Evolutionary conservation across 164 flowering plant species (phyloP), one percentile per base, ranked within the genome.

Genomic region (Paratinospora sagittata): DNA sequence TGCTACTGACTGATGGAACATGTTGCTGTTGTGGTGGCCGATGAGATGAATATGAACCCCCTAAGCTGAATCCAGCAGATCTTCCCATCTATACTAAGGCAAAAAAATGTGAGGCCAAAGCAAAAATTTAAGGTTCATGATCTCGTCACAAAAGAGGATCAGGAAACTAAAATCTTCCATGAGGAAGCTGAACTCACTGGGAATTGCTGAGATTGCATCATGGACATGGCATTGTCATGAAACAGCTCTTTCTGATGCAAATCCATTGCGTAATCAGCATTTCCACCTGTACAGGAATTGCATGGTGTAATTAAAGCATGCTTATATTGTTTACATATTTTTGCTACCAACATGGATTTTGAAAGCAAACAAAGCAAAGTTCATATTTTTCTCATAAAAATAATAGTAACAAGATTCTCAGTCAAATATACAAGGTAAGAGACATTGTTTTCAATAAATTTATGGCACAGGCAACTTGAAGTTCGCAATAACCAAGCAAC

Each of bases 211-310:
- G 93, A 80, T 70, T 92, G 93, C 88, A 89, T 91, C 87, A 91
- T 86, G 16, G 97, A 85, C 73, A 85, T 72, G 37, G 85, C 49
- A 82, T 81, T 86, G 64, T 89, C 98, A 80, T 86, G 98, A 75
- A 87, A 84, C 70, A 85, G 94, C 68, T 93, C 98, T 81, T 93
- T 91, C 78, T 86, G 93, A 74, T 90, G 92, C 88, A 92, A 68
- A 74, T 91, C 95, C 85, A 88, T 83, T 2, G 76, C 69, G 83
- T 85, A 93, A 76, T 93, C 96, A 72, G 83, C 78, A 85, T 80
- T 84, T 69, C 85, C 85, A 76, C 95, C 96, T 82, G 63, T 23
- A 19, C 24, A n/a, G n/a, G 24, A 30, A 30, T 30, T 30, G 34
- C 34, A 30, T 30, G 34, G 34, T 30, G 34, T 30, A 30, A 30